phyloP scores from a whole-genome alignment of 345 rosid species.

The Iberis pinnata region DNA sequence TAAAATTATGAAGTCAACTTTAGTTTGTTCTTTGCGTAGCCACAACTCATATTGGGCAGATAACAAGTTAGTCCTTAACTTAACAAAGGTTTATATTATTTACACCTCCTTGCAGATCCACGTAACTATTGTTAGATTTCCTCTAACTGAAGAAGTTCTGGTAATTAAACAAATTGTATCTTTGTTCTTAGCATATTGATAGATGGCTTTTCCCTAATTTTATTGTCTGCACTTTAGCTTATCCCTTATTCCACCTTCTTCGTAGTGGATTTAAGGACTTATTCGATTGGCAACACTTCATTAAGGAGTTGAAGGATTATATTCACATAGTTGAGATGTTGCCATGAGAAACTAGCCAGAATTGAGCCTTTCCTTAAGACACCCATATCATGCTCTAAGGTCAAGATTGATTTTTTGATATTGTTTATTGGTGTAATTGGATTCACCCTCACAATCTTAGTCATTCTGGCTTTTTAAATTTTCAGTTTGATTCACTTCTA shows the following conservation, averaged over 20 bases:
- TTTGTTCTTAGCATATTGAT: conserved; percentile 6
- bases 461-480: conserved; percentile 14
- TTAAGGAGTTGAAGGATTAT: conserved; percentile 65
- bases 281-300: conserved; percentile 88
- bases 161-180: not conserved
- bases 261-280: conserved; percentile 89
- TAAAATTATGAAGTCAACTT: conserved; percentile 76
- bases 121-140: not conserved
- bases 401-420: conserved; percentile 21
- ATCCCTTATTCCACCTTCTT: conserved; percentile 9
- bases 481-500: conserved; percentile 96
- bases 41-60: conserved; percentile 94
- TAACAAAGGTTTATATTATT: not conserved
- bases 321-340: conserved; percentile 73
- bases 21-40: conserved; percentile 85
- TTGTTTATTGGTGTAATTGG: not conserved
- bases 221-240: conserved; percentile 11
- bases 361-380: conserved; percentile 66
- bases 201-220: conserved; percentile 6
- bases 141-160: not conserved
- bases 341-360: conserved; percentile 53
- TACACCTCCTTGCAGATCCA: not conserved
- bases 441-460: not conserved
- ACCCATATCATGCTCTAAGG: conserved; percentile 97
- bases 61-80: conserved; percentile 43